These are phyloP conservation scores for Geotrichum bryndzae DNA, from an alignment of 1,139 yeast species.

Conservation along the genomic window DNA sequence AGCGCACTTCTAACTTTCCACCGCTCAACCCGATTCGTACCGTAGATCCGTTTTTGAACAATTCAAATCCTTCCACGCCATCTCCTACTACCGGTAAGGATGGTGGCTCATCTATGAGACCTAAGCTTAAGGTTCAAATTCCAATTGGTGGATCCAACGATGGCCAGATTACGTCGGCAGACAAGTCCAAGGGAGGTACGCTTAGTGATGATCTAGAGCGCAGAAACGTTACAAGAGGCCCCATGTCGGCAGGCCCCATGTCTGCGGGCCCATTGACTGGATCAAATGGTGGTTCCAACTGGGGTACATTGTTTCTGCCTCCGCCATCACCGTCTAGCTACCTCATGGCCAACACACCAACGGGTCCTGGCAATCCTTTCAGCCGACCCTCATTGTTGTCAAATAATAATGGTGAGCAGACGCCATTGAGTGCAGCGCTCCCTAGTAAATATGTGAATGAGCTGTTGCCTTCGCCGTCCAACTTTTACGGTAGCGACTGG, in stretches of 20 bases:
- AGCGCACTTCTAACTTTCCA: conserved; percentile 5
- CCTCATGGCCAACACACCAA: conserved; percentile 1
- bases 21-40: conserved; percentile 8
- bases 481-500: conserved; percentile 37
- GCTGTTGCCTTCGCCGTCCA: conserved; percentile 40
- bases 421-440: conserved; percentile 39
- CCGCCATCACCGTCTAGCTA: conserved; percentile 18
- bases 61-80: conserved; percentile 8
- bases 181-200: conserved; percentile 9
- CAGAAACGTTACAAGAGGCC: conserved; percentile 18
- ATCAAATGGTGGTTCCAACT: conserved; percentile 5
- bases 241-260: conserved; percentile 16
- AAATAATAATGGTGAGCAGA: conserved; percentile 34
- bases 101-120: conserved; percentile 26
- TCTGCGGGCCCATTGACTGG: conserved; percentile 14
- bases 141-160: conserved; percentile 26
- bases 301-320: conserved; percentile 14
- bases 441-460: conserved; percentile 39
- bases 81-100: conserved; percentile 10
- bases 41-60: conserved; percentile 5
- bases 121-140: conserved; percentile 39
- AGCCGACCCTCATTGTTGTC: conserved; percentile 27
- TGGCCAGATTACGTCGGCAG: conserved; percentile 15
- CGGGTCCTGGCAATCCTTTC: conserved; percentile 18
- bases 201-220: conserved; percentile 26